phyloP scores from a whole-genome alignment of 257 asterid genomes.

The Nicotiana undulata region DNA sequence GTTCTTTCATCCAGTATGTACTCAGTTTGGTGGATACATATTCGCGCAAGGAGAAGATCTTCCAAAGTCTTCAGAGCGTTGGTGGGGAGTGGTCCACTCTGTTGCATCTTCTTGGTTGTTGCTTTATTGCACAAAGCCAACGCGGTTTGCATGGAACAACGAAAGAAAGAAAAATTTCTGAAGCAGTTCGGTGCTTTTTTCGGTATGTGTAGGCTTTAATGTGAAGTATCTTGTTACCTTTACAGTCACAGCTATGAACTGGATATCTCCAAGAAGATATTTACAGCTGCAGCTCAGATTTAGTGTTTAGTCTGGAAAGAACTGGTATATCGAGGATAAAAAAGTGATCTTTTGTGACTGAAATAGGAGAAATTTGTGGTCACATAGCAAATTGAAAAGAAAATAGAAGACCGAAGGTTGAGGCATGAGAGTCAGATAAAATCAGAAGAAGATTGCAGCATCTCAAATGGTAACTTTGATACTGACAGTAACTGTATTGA shows the following conservation, averaged over 20 bases:
- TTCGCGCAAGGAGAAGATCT: constrained; percentile 68
- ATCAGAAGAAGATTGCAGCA: not conserved
- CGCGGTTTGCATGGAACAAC: constrained; percentile 41
- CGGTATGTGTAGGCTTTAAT: constrained; percentile 34
- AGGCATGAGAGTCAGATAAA: not conserved
- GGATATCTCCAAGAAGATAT: constrained; percentile 1
- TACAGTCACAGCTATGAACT: constrained; percentile 3
- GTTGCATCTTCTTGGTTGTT: constrained; percentile 91
- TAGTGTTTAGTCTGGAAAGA: not conserved
- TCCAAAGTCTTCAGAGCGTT: constrained; percentile 60
- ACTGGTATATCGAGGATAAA: not conserved
- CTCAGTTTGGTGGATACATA: constrained; percentile 71
- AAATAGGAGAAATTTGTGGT: not conserved
- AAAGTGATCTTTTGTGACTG: not conserved
- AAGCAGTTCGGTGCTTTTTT: constrained; percentile 82
- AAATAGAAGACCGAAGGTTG: not conserved
- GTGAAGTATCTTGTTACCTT: not conserved
- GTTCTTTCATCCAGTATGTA: constrained; percentile 47
- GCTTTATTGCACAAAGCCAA: constrained; percentile 77
- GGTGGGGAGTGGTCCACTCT: constrained; percentile 53
- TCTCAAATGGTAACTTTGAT: not conserved
- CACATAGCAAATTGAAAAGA: not conserved
- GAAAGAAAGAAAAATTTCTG: constrained; percentile 66
- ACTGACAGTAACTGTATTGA: not conserved
- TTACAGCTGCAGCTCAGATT: not conserved